Base-by-base conservation (phyloP, 2,329 filamentous ascomycete species). In the Cytospora schulzeri region DNA sequence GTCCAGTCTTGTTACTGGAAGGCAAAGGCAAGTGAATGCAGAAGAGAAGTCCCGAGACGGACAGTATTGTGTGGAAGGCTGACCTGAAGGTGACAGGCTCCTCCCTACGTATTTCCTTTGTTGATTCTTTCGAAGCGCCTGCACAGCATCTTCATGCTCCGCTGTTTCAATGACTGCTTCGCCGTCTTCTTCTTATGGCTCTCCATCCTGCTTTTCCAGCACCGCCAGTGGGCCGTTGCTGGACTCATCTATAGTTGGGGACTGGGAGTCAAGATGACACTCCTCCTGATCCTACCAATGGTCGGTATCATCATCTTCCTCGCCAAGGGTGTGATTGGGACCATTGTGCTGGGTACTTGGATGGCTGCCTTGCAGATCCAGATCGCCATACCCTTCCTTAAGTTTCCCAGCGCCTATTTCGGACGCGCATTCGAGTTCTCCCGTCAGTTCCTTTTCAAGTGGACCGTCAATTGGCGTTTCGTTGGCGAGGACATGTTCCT, bases 381-480 rank as follows among this genome's bases (percentile, higher is more conserved):
- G 68, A 79, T 87, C 38, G 84, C 79, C 55, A 72, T 81, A 52
- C 92, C 93, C 0, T 98, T 97, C 77, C 74, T 91, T 26, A 75
- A 82, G 12, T 90, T 92, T 70, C 77, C 88, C 24, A 76, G 78
- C 65, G 91, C 89, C 31, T 99, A 99, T 74, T 74, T 96, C 22
- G 85, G 86, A 55, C 84, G 91, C 68, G 93, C 95, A 0, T 99
- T 99, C 74, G 93, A 99, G 78, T 84, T 99, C 65, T 93, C 91
- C 55, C 85, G 95, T 62, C 88, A 92, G 71, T 99, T 99, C 78
- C 83, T 97, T 71, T 98, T 94, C 82, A 93, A 94, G 78, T 99
- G 95, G 95, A 99, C 95, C 0, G 95, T 99, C 70, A 99, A 99
- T 77, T 99, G 95, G 95, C 88, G 93, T 61, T 98, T 98, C 75